Percentiles rank a stretch among this genome's conserved stretches.
phyloP scores from a whole-genome alignment of 2,329 filamentous ascomycete species.

The Zasmidium angulare region DNA sequence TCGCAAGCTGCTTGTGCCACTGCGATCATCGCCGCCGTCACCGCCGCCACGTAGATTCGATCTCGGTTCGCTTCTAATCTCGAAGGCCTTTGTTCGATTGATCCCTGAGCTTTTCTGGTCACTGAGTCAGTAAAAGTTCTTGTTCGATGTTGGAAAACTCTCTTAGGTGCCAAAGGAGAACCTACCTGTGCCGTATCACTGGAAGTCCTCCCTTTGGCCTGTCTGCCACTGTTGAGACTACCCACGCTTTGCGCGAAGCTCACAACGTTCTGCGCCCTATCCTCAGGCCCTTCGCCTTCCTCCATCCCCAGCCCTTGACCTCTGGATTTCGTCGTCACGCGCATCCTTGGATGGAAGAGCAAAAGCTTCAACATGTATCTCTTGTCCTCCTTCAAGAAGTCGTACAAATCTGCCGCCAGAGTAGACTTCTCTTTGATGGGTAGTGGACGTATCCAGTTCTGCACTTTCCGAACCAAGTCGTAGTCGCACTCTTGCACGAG shows the following conservation, averaged over 20 bases:
- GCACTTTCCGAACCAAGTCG: background rate
- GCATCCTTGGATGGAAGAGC: constrained; percentile 1
- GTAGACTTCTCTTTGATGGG: constrained; percentile 1
- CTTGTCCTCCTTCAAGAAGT: background rate
- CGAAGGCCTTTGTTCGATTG: background rate
- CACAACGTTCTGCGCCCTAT: background rate
- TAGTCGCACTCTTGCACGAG: constrained; percentile 1
- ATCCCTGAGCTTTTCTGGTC: background rate
- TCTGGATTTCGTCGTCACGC: constrained; percentile 3
- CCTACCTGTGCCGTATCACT: background rate
- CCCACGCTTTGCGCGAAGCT: background rate
- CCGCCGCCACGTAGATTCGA: constrained; percentile 3
- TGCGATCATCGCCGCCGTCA: background rate
- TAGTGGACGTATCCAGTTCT: background rate
- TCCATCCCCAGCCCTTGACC: background rate
- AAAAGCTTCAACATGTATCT: constrained; percentile 5
- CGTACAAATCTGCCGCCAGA: background rate
- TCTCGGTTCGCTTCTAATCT: background rate
- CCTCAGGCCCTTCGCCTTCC: background rate
- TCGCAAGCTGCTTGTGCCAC: background rate
- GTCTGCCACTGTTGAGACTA: background rate
- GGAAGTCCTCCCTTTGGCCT: background rate
- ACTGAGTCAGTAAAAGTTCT: too few relatives aligned
- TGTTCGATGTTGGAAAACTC: too few relatives aligned
- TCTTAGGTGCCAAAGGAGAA: too few relatives aligned